Evolutionary conservation across 352 stramenopile genomes (phyloP), one percentile per base, ranked within the genome.

Genomic region (Thraustotheca clavata): DNA sequence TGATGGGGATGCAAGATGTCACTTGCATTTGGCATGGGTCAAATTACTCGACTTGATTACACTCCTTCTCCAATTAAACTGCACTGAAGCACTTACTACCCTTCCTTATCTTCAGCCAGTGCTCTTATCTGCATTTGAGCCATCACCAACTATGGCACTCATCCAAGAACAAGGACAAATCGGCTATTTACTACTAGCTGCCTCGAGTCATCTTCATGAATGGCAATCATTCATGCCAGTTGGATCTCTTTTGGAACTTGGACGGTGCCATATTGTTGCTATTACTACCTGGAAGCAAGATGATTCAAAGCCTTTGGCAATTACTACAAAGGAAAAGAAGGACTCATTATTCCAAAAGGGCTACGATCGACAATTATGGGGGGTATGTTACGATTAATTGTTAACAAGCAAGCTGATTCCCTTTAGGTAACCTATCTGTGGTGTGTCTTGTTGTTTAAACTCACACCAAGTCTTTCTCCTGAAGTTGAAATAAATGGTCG

Each of bases 401-500:
- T 47, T 11, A 31, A 52, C 3, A 52, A 9, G n/a, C 52, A 62
- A 62, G 12, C 3, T 22, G 20, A 46, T 0, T 54, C 47, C 27
- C 40, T 49, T 8, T 62, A 62, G 52, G 52, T 62, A 39, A 39
- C 34, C 22, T 35, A 62, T 22, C 18, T 49, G 2, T 41, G 22
- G 18, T 43, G 18, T n/a, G 52, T 62, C 18, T 39, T 62, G 1
- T 39, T 62, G 8, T 18, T 62, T 14, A 62, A 62, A 26, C 52
- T 62, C 18, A 62, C 52, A 5, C 52, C 52, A 26, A 50, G 31
- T 22, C 22, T 26, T 14, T 16, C 18, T 14, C 52, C 52, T 11
- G 4, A 33, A 29, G 34, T 62, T 11, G 32, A 50, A 8, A 26
- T 62, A 9, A 16, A 24, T 39, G 52, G 31, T 26, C n/a, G 20